Base-by-base conservation (phyloP, 306 rosid genomes). In the Castanopsis chinensis region DNA sequence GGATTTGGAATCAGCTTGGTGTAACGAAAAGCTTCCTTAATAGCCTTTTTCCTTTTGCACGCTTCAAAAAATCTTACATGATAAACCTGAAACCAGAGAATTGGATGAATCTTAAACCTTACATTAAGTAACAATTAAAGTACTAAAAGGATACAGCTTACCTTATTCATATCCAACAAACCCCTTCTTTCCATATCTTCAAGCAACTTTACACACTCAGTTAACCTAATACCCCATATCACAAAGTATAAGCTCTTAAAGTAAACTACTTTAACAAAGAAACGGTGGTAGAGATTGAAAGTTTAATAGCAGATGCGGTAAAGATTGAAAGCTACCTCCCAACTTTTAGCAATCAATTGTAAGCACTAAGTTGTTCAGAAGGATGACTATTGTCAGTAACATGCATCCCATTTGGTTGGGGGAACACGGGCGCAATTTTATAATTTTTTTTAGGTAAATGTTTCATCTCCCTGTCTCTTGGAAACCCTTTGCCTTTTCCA, bases 161-260 rank as follows among this genome's bases (percentile, higher is more conserved):
- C 99, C 97, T 95, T 95, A 30, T 80, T 93, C 99, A 95, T 93
- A 83, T 93, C 99, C 83, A 95, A 81, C 81, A 88, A 71, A 73
- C 90, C 89, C 79, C 81, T 88, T 51, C 54, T 81, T 79, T 95
- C 97, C 97, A 91, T 75, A 78, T 91, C 91, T 83, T 95, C 90
- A 81, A 95, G 98, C 84, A 91, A 79, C 69, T 85, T 86, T 63
- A 95, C 74, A 57, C 93, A 92, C 17, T 92, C 87, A 11, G 72
- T 75, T 73, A 95, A 78, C 94, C 99, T 95, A 78, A 84, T 57
- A 85, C 80, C 77, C 60, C 82, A 72, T 45, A 60, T 32, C 64
- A 79, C 75, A 82, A 60, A 52, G 54, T 55, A 69, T 88, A 74
- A 88, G 91, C 75, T 43, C 80, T 59, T 80, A 82, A 51, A 76